These are phyloP conservation scores for Cornus florida DNA, from an alignment of 148 eudicot species.

Conservation along the genomic window DNA sequence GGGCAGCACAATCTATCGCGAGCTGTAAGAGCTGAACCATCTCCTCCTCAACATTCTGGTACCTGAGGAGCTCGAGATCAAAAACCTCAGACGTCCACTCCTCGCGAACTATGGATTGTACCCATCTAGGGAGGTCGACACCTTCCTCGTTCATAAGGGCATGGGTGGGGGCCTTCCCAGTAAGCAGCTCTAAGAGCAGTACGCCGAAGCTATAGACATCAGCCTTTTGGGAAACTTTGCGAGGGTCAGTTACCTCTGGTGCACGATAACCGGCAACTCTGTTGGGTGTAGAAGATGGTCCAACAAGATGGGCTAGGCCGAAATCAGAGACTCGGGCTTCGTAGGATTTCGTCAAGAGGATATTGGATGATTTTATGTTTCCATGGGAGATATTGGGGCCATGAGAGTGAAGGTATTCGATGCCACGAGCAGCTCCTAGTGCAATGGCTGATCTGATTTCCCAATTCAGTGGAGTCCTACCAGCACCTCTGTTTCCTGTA, in stretches of 20 bases:
- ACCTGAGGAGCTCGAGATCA: constrained; percentile 40
- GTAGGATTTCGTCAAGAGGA: constrained; percentile 39
- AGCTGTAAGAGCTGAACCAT: constrained; percentile 47
- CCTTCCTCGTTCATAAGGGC: constrained; percentile 41
- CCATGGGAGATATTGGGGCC: constrained; percentile 39
- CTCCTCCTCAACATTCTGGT: constrained; percentile 40
- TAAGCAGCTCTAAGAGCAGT: constrained; percentile 38
- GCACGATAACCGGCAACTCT: constrained; percentile 45
- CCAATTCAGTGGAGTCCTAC: constrained; percentile 42
- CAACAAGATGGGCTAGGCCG: constrained; percentile 37
- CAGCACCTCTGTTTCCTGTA: constrained; percentile 41
- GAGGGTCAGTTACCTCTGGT: constrained; percentile 49
- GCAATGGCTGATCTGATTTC: constrained; percentile 39
- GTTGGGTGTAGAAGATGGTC: constrained; percentile 33
- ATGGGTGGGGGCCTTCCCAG: constrained; percentile 44
- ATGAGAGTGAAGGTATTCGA: constrained; percentile 39
- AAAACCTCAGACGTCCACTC: constrained; percentile 53
- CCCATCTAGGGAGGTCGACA: constrained; percentile 43
- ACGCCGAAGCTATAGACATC: constrained; percentile 50
- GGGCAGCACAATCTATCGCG: constrained; percentile 39
- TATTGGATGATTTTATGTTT: constrained; percentile 45
- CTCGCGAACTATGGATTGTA: constrained; percentile 36
- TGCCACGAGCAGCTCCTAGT: constrained; percentile 47
- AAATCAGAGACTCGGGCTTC: constrained; percentile 43
- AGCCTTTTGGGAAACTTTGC: constrained; percentile 40